Evolutionary conservation across 2,329 filamentous ascomycete genomes (phyloP).

Genomic region (Fusarium sublunatum): DNA sequence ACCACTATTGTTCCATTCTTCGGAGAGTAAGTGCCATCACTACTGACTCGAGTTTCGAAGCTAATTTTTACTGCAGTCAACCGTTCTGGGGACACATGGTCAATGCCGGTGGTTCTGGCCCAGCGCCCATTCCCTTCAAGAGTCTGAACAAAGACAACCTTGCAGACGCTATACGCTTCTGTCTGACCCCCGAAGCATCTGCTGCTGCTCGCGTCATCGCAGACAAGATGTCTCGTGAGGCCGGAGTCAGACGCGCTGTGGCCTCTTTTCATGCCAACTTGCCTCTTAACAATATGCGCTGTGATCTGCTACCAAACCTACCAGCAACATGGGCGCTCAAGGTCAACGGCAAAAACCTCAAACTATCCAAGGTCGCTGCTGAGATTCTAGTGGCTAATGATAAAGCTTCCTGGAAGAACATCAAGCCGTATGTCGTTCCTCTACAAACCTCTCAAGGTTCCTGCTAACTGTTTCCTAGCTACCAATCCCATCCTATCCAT

Average conservation of each 20-base stretch:
- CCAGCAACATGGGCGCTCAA: slow-evolving; percentile 26
- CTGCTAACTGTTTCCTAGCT: not conserved
- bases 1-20: slow-evolving; percentile 82
- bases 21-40: slow-evolving; percentile 53
- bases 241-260: slow-evolving; percentile 31
- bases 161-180: slow-evolving; percentile 23
- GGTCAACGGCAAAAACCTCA: slow-evolving; percentile 11
- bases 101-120: slow-evolving; percentile 19
- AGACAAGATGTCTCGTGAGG: slow-evolving; percentile 29
- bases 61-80: slow-evolving; percentile 6
- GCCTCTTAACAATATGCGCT: slow-evolving; percentile 33
- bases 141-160: slow-evolving; percentile 19
- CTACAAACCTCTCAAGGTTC: no score
- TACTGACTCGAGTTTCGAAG: not conserved
- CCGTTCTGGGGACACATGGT: slow-evolving; percentile 42
- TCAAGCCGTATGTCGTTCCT: slow-evolving; percentile 6
- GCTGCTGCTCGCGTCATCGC: slow-evolving; percentile 17
- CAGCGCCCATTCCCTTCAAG: slow-evolving; percentile 28
- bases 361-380: slow-evolving; percentile 29
- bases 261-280: slow-evolving; percentile 40
- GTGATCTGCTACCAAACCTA: slow-evolving; percentile 20
- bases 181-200: slow-evolving; percentile 18
- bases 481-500: slow-evolving; percentile 4
- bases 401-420: slow-evolving; percentile 26
- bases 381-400: slow-evolving; percentile 20